Percentiles rank a stretch among this genome's conserved stretches.
These are phyloP conservation scores for Boletus rex-veris DNA, from an alignment of 768 basidiomycete species.

Conservation along the genomic window DNA sequence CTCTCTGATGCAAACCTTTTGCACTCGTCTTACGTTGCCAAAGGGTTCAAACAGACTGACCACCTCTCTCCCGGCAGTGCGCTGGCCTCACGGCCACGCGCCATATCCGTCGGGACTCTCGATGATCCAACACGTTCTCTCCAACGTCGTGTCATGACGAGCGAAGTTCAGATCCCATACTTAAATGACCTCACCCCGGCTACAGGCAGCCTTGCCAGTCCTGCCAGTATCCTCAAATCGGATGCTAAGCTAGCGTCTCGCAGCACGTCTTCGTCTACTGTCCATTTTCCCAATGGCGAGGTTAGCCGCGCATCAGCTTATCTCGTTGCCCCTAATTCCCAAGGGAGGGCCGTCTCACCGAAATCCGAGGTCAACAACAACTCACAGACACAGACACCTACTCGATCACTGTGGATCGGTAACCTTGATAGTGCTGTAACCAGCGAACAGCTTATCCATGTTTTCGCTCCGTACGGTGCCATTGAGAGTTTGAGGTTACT, in stretches of 20 bases:
- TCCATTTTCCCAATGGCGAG: constrained; percentile 70
- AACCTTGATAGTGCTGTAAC: constrained; percentile 94
- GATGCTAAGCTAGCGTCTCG: constrained; percentile 51
- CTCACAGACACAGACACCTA: constrained; percentile 86
- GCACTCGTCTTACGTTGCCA: constrained; percentile 59
- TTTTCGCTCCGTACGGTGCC: constrained; percentile 95
- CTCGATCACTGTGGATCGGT: constrained; percentile 96
- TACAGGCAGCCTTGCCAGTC: constrained; percentile 31
- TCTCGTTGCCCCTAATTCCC: constrained; percentile 61
- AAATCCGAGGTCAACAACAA: constrained; percentile 65
- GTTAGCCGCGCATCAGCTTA: constrained; percentile 61
- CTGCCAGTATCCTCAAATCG: constrained; percentile 53
- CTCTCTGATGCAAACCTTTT: constrained; percentile 49
- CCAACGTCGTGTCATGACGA: constrained; percentile 59
- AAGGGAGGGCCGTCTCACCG: constrained; percentile 78
- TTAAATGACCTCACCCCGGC: constrained; percentile 50
- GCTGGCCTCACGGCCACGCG: constrained; percentile 60
- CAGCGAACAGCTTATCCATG: constrained; percentile 90
- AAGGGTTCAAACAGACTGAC: constrained; percentile 72
- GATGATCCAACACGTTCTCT: constrained; percentile 74
- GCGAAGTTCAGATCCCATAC: constrained; percentile 54
- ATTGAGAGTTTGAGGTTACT: constrained; percentile 93
- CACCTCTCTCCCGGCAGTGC: constrained; percentile 51
- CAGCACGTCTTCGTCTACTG: constrained; percentile 42
- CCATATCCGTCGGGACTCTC: constrained; percentile 84